These are phyloP conservation scores for Galerina sulciceps DNA, from an alignment of 768 basidiomycete genomes.

Conservation along the genomic window DNA sequence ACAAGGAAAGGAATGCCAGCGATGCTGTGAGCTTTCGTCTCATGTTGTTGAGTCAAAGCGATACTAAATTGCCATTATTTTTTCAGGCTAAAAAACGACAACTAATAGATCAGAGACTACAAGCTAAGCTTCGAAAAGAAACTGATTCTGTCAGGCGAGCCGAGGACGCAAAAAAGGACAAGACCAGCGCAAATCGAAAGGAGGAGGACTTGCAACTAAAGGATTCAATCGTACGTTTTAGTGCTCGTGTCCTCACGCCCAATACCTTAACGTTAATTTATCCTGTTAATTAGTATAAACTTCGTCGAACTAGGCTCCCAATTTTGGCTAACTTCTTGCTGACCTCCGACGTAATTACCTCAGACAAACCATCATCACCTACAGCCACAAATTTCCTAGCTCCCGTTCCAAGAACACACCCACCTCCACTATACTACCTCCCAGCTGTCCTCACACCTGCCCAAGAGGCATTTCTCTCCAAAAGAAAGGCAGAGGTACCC, in stretches of 20 bases:
- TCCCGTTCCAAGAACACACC: slow-evolving; percentile 64
- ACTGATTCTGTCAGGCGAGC: slow-evolving; percentile 84
- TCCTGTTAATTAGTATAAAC: slow-evolving; percentile 58
- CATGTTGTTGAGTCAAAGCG: not conserved
- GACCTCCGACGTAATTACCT: slow-evolving; percentile 71
- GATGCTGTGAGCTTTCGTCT: slow-evolving; percentile 63
- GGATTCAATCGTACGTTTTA: slow-evolving; percentile 72
- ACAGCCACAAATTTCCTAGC: slow-evolving; percentile 42
- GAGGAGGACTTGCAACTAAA: slow-evolving; percentile 84
- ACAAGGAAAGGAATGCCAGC: slow-evolving; percentile 82
- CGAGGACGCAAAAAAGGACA: slow-evolving; percentile 87
- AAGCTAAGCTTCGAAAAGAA: slow-evolving; percentile 83
- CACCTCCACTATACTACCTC: slow-evolving; percentile 79
- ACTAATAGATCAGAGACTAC: slow-evolving; percentile 82
- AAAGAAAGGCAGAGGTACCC: slow-evolving; percentile 66
- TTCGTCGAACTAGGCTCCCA: slow-evolving; percentile 73
- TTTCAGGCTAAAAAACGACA: slow-evolving; percentile 84
- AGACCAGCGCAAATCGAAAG: slow-evolving; percentile 72
- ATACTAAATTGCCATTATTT: not conserved
- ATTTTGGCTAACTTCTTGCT: slow-evolving; percentile 74
- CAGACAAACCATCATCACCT: slow-evolving; percentile 38
- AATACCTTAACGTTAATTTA: not conserved
- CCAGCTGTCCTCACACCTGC: slow-evolving; percentile 68
- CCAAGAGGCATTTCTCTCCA: slow-evolving; percentile 69
- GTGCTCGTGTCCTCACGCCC: not conserved